Percentiles rank a stretch among this genome's conserved stretches.
Conservation (phyloP, 2,329 filamentous ascomycete genomes). For the Aureobasidium melanogenum region DNA sequence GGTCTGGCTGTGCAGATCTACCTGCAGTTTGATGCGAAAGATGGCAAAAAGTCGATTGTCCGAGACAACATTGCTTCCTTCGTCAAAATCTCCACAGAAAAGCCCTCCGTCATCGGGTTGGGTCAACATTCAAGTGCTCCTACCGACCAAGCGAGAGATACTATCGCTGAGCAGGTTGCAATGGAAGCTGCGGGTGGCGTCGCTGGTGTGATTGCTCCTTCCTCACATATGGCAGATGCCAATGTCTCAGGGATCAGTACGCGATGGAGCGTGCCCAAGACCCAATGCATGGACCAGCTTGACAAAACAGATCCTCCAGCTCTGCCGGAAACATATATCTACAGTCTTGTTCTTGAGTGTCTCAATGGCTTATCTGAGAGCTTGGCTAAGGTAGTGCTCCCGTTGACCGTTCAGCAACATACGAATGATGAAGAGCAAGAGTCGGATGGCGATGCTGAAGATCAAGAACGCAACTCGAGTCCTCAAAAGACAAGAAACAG, state of each 20-base stretch:
- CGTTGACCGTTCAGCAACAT: slow-evolving; percentile 67
- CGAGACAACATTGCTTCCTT: slow-evolving; percentile 78
- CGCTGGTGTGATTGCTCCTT: slow-evolving; percentile 73
- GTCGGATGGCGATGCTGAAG: slow-evolving; percentile 39
- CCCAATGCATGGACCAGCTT: slow-evolving; percentile 85
- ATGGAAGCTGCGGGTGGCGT: slow-evolving; percentile 74
- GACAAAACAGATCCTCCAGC: slow-evolving; percentile 80
- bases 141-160: slow-evolving; percentile 48
- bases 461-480: slow-evolving; percentile 21
- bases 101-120: slow-evolving; percentile 78
- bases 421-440: neutral
- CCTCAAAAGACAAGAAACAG: slow-evolving; percentile 22
- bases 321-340: slow-evolving; percentile 88
- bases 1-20: slow-evolving; percentile 72
- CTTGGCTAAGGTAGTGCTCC: slow-evolving; percentile 85
- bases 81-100: slow-evolving; percentile 87
- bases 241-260: slow-evolving; percentile 70
- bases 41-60: slow-evolving; percentile 66
- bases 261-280: slow-evolving; percentile 82
- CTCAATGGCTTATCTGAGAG: slow-evolving; percentile 87
- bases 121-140: slow-evolving; percentile 83
- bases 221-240: slow-evolving; percentile 56
- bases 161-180: slow-evolving; percentile 70
- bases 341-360: slow-evolving; percentile 79
- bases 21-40: slow-evolving; percentile 63